These are phyloP conservation scores for Jatropha podagrica DNA, from an alignment of 441 rosid genomes.

Conservation along the genomic window DNA sequence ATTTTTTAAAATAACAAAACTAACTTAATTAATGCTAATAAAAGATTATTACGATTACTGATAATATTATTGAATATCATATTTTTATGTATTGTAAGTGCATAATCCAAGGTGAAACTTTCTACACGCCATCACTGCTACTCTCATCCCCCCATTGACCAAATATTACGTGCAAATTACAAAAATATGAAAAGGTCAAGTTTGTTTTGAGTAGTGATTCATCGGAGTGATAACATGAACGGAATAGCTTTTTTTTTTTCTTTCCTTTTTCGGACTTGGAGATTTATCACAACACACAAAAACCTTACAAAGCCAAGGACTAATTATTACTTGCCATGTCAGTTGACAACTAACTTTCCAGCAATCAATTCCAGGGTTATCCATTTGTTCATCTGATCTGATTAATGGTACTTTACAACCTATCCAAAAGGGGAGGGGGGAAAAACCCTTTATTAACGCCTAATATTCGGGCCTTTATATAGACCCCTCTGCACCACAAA, in stretches of 20 bases:
- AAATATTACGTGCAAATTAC: too few relatives aligned
- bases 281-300: slow-evolving; percentile 26
- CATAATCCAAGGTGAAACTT: too few relatives aligned
- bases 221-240: neutral
- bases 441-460: slow-evolving; percentile 27
- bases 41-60: too few relatives aligned
- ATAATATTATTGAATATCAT: too few relatives aligned
- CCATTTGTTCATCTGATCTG: slow-evolving; percentile 27
- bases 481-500: slow-evolving; percentile 36
- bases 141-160: too few relatives aligned
- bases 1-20: too few relatives aligned
- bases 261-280: neutral
- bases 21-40: too few relatives aligned
- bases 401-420: slow-evolving; percentile 17
- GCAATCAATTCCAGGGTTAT: slow-evolving; percentile 24
- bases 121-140: too few relatives aligned
- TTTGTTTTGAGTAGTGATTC: too few relatives aligned
- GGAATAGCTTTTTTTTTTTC: neutral
- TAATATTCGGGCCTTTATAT: slow-evolving; percentile 51
- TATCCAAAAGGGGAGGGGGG: neutral
- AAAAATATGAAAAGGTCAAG: too few relatives aligned
- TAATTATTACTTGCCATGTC: slow-evolving; percentile 27
- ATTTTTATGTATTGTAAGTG: too few relatives aligned
- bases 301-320: slow-evolving; percentile 23
- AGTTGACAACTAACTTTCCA: slow-evolving; percentile 30